Conservation (phyloP, 2,329 filamentous ascomycete species). For the Plectosphaerella plurivora region DNA sequence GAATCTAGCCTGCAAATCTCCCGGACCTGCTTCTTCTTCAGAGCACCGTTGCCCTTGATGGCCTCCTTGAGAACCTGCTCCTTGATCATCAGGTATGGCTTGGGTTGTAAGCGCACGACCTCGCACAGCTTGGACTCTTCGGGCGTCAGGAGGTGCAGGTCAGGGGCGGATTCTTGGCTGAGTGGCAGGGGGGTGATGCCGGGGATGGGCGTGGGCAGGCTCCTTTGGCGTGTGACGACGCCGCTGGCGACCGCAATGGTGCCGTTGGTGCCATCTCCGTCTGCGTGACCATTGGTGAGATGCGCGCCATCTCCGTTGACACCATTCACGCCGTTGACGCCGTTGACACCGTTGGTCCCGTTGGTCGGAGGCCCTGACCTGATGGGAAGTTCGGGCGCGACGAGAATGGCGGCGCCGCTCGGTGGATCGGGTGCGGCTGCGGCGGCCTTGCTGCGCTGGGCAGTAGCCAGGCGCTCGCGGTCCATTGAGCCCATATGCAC, state of each 20-base stretch:
- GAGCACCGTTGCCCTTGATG: slow-evolving; percentile 76
- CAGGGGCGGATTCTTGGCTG: slow-evolving; percentile 70
- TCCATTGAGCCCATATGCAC: slow-evolving; percentile 79
- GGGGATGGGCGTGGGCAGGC: slow-evolving; percentile 51
- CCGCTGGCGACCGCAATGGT: slow-evolving; percentile 32
- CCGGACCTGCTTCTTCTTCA: slow-evolving; percentile 93
- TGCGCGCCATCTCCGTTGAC: slow-evolving; percentile 48
- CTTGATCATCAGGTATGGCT: slow-evolving; percentile 93
- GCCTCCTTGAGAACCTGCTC: slow-evolving; percentile 88
- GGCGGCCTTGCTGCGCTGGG: slow-evolving; percentile 64
- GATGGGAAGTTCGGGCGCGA: slow-evolving; percentile 73
- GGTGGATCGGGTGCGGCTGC: slow-evolving; percentile 61
- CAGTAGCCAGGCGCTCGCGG: slow-evolving; percentile 68
- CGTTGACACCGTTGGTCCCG: slow-evolving; percentile 16
- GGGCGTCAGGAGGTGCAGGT: slow-evolving; percentile 78
- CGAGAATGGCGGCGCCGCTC: slow-evolving; percentile 69
- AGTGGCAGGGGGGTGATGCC: slow-evolving; percentile 63
- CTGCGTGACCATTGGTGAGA: slow-evolving; percentile 49
- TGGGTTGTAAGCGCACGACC: slow-evolving; percentile 78
- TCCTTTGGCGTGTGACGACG: slow-evolving; percentile 43
- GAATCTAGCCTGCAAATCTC: slow-evolving; percentile 81
- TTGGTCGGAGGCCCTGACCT: slow-evolving; percentile 38
- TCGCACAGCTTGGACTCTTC: slow-evolving; percentile 87
- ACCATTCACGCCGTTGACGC: slow-evolving; percentile 35
- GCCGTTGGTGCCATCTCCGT: slow-evolving; percentile 39